A percentile compares a stretch with the other conserved stretches of the same genome.
Evolutionary conservation across 2,329 filamentous ascomycete genomes (phyloP).

Genomic region (Trichoderma koningii): DNA sequence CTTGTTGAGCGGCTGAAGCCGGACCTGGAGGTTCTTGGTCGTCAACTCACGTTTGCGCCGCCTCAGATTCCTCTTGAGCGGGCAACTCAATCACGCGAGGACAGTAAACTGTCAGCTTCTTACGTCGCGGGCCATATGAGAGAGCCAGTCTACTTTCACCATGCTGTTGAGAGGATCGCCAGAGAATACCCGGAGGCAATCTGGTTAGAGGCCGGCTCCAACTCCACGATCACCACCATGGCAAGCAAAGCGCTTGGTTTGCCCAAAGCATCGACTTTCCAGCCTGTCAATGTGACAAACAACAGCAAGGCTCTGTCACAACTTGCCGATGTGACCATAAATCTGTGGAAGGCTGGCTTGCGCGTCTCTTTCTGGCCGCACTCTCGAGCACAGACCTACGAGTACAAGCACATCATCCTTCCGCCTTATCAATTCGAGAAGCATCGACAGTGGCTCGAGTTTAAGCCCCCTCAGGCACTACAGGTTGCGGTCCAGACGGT

Average conservation of each 20-base stretch:
- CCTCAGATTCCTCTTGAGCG: not conserved
- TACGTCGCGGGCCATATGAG: not conserved
- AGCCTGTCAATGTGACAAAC: not conserved
- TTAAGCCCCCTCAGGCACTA: not conserved
- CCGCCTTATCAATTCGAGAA: not conserved
- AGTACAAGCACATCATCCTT: not conserved
- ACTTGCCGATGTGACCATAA: not conserved
- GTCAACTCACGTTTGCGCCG: conserved; percentile 15
- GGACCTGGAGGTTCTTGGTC: conserved; percentile 34
- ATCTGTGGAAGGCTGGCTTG: not conserved
- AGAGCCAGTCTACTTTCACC: not conserved
- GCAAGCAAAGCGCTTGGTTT: conserved; percentile 32
- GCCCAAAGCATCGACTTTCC: conserved; percentile 26
- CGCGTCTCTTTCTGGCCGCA: not conserved
- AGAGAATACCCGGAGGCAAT: conserved; percentile 30
- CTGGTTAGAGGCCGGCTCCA: conserved; percentile 45
- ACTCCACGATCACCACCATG: conserved; percentile 42
- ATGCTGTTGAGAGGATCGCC: not conserved
- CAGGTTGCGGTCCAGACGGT: no score
- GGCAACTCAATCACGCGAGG: not conserved
- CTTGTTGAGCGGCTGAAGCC: conserved; percentile 43
- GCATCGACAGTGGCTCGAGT: not conserved
- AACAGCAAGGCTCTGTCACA: not conserved
- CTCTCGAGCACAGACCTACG: not conserved
- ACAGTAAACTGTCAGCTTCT: not conserved